Evolutionary conservation across 1,139 yeast genomes (phyloP), one percentile per base, ranked within the genome.

Genomic region (Pichia sp.): DNA sequence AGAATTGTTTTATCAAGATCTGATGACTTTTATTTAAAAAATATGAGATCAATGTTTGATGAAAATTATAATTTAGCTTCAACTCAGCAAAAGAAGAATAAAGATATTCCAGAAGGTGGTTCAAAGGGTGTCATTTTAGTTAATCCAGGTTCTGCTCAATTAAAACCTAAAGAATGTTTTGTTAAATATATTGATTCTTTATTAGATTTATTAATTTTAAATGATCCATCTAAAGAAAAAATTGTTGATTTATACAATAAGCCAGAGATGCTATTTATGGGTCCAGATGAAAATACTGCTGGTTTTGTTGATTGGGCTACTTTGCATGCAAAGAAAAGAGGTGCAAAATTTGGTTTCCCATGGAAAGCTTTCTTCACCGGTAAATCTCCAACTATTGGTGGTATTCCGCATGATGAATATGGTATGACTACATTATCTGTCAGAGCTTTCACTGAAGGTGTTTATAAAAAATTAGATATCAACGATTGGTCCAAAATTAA

Each of bases 291-390:
- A 72, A 95, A 96, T 66, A 89, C 97, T 49, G 97, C 98, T 31
- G 84, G 83, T 30, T 82, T 86, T 59, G 96, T 90, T 46, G 90
- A 92, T 65, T 92, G 98, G 98, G 98, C 98, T n/a, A 92, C 97
- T 37, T 70, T 80, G 55, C 98, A 92, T 63, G 98, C 98, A 34
- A 80, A 87, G 61, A 70, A 71, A 50, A 82, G 98, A 66, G 96
- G 96, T 52, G 96, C 97, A 41, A 68, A 69, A 47, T 82, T 97
- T 63, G 95, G 95, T 48, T 97, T 97, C 51, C 92, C 96, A 51
- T 92, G 98, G 98, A 90, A 89, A 69, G 92, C 97, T 2, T 92
- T 92, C 74, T 83, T 92, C 67, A 92, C 98, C 37, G 98, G 98
- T 56, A 92, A 92, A 71, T 78, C 90, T 40, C 96, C 96, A 49